Evolutionary conservation across 2,329 filamentous ascomycete genomes (phyloP).

Genomic region (Dothideomycetes sp.): DNA sequence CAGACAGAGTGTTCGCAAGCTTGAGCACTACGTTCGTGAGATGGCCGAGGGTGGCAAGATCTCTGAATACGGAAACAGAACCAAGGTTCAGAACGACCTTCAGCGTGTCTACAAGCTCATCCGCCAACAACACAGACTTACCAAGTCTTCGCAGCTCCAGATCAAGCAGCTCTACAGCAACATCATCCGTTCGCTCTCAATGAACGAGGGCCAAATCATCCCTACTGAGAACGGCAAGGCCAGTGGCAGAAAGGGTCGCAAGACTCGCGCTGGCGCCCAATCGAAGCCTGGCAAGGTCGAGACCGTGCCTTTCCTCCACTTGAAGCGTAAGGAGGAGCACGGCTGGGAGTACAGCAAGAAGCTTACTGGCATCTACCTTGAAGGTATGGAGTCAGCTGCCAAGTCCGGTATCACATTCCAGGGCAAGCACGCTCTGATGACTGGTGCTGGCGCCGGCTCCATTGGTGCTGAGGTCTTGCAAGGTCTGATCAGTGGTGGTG

Average conservation of each 20-base stretch:
- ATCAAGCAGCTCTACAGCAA: constrained; percentile 94
- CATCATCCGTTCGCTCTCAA: constrained; percentile 83
- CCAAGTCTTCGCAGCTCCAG: constrained; percentile 90
- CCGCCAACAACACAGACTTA: constrained; percentile 94
- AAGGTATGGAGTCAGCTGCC: constrained; percentile 83
- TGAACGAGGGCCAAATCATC: constrained; percentile 98
- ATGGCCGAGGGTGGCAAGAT: constrained; percentile 99
- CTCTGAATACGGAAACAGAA: constrained; percentile 94
- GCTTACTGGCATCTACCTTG: constrained; percentile 84
- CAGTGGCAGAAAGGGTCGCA: constrained; percentile 49
- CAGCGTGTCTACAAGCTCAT: constrained; percentile 96
- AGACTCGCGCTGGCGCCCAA: constrained; percentile 42
- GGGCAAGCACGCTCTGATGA: constrained; percentile 96
- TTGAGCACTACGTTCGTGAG: constrained; percentile 96
- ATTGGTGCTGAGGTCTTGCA: constrained; percentile 96
- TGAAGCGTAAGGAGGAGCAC: constrained; percentile 87
- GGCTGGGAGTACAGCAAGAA: constrained; percentile 99
- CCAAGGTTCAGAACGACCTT: constrained; percentile 94
- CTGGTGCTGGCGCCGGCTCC: constrained; percentile 91
- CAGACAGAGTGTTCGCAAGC: constrained; percentile 81
- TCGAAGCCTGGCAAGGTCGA: constrained; percentile 81
- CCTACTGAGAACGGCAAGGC: constrained; percentile 71
- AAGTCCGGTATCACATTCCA: constrained; percentile 81
- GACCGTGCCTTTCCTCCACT: constrained; percentile 93
- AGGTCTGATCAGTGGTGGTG: constrained; percentile 90